phyloP scores from a whole-genome alignment of 768 basidiomycete genomes.

The Austroboletus eburneus region DNA sequence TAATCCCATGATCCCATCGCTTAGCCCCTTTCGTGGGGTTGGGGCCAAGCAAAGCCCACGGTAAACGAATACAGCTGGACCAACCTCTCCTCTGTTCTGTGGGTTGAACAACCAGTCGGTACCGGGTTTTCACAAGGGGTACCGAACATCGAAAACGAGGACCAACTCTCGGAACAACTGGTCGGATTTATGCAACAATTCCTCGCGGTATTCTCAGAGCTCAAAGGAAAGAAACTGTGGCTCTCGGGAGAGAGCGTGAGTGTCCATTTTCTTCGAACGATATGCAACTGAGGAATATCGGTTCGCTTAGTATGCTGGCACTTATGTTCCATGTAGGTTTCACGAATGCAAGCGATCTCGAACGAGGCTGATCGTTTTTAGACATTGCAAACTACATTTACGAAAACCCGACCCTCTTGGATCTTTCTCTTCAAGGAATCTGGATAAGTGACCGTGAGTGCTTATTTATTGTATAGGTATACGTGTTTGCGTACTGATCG shows the following conservation, averaged over 20 bases:
- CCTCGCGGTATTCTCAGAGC: conserved; percentile 65
- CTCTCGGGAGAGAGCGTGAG: conserved; percentile 73
- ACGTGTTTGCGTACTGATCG: not conserved
- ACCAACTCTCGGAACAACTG: conserved; percentile 53
- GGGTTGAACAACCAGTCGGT: conserved; percentile 77
- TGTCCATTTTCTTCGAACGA: not conserved
- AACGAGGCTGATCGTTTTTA: conserved; percentile 20
- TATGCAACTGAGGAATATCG: not conserved
- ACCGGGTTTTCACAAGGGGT: conserved; percentile 72
- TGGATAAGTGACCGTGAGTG: conserved; percentile 70
- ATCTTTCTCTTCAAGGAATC: conserved; percentile 61
- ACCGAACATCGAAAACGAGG: conserved; percentile 57
- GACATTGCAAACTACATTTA: conserved; percentile 77
- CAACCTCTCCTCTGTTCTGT: conserved; percentile 69
- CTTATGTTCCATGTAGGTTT: conserved; percentile 54
- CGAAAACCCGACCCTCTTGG: conserved; percentile 47
- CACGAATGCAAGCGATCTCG: not conserved
- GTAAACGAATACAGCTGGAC: conserved; percentile 73
- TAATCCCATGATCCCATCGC: not conserved
- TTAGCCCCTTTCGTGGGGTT: conserved; percentile 65
- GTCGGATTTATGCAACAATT: conserved; percentile 69
- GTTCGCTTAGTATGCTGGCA: conserved; percentile 60
- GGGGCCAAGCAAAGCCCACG: conserved; percentile 60
- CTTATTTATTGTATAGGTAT: not conserved
- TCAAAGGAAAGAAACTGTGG: conserved; percentile 70